Evolutionary conservation across 139 green algal species (phyloP), one percentile per base, ranked within the genome.

Genomic region (Chlorella sp.): DNA sequence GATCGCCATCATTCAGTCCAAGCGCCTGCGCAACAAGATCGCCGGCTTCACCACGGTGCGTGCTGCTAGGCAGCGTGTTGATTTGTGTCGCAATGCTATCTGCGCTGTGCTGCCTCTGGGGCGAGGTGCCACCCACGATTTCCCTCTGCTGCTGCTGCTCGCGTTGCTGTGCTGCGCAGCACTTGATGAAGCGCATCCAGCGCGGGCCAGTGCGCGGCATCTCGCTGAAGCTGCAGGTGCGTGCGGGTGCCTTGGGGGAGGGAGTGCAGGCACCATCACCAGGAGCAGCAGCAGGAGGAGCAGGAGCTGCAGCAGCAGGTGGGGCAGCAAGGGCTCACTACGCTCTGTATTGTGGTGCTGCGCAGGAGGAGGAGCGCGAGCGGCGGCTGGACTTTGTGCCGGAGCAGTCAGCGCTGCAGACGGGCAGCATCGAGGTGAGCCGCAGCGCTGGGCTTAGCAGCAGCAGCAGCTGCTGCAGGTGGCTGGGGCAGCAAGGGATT

Each of bases 151-250:
- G 51, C 51, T 62, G 27, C 42, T 24, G 27, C n/a, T n/a, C n/a
- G n/a, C 29, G 32, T 34, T 35, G 26, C 0, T n/a, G 20, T 26
- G 42, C 24, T 49, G n/a, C 80, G 85, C 88, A 96, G 91, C 96
- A 99, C 84, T 78, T 99, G 83, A 99, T 99, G 96, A 99, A 99
- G 93, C 92, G 96, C 79, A 99, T 99, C 79, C 93, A 99, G 88
- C 88, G 94, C 36, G 96, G 96, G 10, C 96, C 96, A 23, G 96
- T 99, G 64, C 90, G 96, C 69, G 96, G 96, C 78, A 99, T 99
- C 84, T 99, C 95, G n/a, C 88, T 99, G 55, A 99, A 99, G 89
- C 93, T 99, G 76, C 94, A 98, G 87, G 89, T 93, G 67, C n/a
- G n/a, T n/a, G n/a, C n/a, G n/a, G n/a, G n/a, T n/a, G n/a, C n/a